phyloP scores from a whole-genome alignment of 495 filamentous ascomycete genomes.

The Daldinia childiae region DNA sequence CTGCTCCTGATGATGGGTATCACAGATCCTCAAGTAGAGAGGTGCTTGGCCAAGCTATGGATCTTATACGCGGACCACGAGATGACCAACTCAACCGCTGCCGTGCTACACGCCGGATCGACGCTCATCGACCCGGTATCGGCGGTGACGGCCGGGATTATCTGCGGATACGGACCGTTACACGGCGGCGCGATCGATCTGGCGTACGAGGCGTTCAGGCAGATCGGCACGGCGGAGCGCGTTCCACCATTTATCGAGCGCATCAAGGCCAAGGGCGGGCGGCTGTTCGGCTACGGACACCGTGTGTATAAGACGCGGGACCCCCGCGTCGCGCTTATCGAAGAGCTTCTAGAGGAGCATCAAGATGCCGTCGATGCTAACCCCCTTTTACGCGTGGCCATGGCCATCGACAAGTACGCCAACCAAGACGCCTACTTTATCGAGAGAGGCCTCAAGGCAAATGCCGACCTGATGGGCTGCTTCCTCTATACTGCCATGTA shows the following conservation, averaged over 20 bases:
- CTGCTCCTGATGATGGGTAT: constrained; percentile 47
- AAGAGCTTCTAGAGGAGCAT: constrained; percentile 56
- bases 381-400: constrained; percentile 59
- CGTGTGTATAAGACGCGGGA: constrained; percentile 65
- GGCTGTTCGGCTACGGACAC: constrained; percentile 69
- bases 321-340: constrained; percentile 60
- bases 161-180: constrained; percentile 63
- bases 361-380: constrained; percentile 50
- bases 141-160: constrained; percentile 55
- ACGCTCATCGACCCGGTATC: constrained; percentile 48
- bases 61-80: constrained; percentile 62
- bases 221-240: constrained; percentile 56
- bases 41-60: constrained; percentile 55
- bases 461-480: constrained; percentile 67
- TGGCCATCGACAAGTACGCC: constrained; percentile 60
- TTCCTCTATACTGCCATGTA: constrained; percentile 66
- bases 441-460: constrained; percentile 59
- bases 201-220: constrained; percentile 60
- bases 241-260: constrained; percentile 59
- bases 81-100: constrained; percentile 63
- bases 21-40: constrained; percentile 44
- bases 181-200: constrained; percentile 68
- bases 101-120: constrained; percentile 60
- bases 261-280: constrained; percentile 61
- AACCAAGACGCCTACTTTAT: constrained; percentile 62